A percentile compares a stretch with the other conserved stretches of the same genome.
phyloP scores from a whole-genome alignment of 2,329 filamentous ascomycete genomes.

The Paraconiothyrium sp. region DNA sequence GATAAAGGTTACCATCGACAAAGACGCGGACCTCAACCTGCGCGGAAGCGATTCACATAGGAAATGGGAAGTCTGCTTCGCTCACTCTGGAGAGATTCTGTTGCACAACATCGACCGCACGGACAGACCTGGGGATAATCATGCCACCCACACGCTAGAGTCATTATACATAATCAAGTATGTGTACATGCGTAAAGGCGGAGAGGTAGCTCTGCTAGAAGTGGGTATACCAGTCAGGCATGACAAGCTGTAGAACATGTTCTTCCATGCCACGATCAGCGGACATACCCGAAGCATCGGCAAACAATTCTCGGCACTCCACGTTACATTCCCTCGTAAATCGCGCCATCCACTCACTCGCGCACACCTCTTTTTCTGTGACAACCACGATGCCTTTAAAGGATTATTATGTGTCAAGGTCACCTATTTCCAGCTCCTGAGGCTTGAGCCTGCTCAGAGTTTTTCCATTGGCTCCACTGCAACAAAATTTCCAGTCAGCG shows the following conservation, averaged over 20 bases:
- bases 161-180: not conserved
- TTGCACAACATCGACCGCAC: no score
- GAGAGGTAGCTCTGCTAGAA: not conserved
- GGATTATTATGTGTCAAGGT: constrained; percentile 20
- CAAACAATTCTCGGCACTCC: not conserved
- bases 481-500: constrained; percentile 17
- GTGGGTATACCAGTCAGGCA: not conserved
- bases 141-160: no score
- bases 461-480: constrained; percentile 21
- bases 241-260: constrained; percentile 1
- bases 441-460: constrained; percentile 13
- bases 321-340: constrained; percentile 5
- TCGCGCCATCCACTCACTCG: constrained; percentile 10
- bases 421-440: constrained; percentile 1
- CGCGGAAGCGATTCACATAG: not conserved
- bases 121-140: no score
- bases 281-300: constrained; percentile 4
- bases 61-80: not conserved
- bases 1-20: not conserved
- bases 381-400: constrained; percentile 22
- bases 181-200: not conserved
- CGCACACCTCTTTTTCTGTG: constrained; percentile 12
- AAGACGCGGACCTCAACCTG: not conserved
- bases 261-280: constrained; percentile 11
- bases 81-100: not conserved